phyloP scores from a whole-genome alignment of 176 grass and related monocot species.

The Carex cristatella region DNA sequence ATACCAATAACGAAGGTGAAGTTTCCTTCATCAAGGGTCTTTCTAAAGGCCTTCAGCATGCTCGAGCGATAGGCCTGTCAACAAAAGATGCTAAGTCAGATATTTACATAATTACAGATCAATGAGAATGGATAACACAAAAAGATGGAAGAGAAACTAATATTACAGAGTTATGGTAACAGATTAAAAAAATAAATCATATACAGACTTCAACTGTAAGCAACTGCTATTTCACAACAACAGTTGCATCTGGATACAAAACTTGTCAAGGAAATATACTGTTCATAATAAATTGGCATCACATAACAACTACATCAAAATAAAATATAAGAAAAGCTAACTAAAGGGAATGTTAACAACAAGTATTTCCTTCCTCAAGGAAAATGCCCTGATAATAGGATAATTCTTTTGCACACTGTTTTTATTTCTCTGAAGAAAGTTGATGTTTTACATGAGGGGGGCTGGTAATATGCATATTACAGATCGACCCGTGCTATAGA shows the following conservation, averaged over 20 bases:
- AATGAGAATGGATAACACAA: conserved; percentile 6
- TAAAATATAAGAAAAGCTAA: not conserved
- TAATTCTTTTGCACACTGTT: not conserved
- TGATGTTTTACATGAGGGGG: not conserved
- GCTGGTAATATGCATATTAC: too few species aligned
- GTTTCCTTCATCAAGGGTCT: conserved; percentile 95
- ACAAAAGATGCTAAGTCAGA: conserved; percentile 27
- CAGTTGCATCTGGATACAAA: not conserved
- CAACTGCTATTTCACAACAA: not conserved
- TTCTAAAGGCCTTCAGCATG: conserved; percentile 97
- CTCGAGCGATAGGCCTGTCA: conserved; percentile 79
- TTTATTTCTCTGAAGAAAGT: not conserved
- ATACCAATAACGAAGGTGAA: conserved; percentile 99
- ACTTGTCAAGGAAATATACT: not conserved
- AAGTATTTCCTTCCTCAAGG: not conserved
- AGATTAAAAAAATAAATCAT: not conserved
- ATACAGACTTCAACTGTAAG: not conserved
- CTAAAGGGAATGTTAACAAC: not conserved
- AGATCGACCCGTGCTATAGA: not conserved
- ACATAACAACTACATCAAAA: not conserved
- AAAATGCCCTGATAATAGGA: not conserved
- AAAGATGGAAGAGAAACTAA: not conserved
- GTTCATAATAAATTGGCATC: not conserved
- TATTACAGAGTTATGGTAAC: not conserved
- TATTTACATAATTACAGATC: conserved; percentile 5